Base-by-base conservation (phyloP, 495 filamentous ascomycete species). In the Tuber brumale region DNA sequence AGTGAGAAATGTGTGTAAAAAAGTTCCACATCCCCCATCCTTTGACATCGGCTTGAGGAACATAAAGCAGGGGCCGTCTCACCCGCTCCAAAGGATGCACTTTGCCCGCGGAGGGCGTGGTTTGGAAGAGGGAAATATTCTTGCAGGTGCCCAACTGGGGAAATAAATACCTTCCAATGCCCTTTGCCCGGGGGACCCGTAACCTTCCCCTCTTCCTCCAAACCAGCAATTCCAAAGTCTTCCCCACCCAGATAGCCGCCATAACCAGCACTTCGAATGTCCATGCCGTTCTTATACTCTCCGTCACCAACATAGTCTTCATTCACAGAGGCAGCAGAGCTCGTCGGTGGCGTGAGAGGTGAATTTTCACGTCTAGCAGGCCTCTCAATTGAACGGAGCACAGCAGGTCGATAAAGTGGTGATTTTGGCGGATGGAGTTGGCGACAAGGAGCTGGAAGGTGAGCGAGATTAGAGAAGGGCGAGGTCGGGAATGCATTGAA, bases 101-200 rank as follows among this genome's bases (percentile, higher is more conserved):
- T 51, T 72, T 69, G 70, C 73, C 74, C 41, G 41, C 66, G 27
- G 31, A 70, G 31, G 39, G 76, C 74, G 74, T 72, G 74, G 74
- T 72, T 80, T 69, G 71, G 75, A 72, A 42, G 70, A 31, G 23
- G 35, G 37, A 44, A 35, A 71, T 23, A 71, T 44, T n/a, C 21
- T 71, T n/a, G 39, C 35, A 19, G 23, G 23, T 66, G 44, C 18
- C 31, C 70, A n/a, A 46, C 66, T 27, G 73, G 45, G 69, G 46
- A 77, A 44, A 75, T 83, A 86, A 86, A 86, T 83, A 91, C 90
- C 86, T 92, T 91, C 91, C 91, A 93, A 80, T 93, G 91, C 35
- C 88, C 87, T 70, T 88, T 86, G 43, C 89, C 90, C 10, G 91
- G 90, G 3, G 86, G 85, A 0, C 89, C 91, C 12, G 89, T 89